phyloP scores from a whole-genome alignment of 768 basidiomycete genomes.

The Hypholoma fasciculare region DNA sequence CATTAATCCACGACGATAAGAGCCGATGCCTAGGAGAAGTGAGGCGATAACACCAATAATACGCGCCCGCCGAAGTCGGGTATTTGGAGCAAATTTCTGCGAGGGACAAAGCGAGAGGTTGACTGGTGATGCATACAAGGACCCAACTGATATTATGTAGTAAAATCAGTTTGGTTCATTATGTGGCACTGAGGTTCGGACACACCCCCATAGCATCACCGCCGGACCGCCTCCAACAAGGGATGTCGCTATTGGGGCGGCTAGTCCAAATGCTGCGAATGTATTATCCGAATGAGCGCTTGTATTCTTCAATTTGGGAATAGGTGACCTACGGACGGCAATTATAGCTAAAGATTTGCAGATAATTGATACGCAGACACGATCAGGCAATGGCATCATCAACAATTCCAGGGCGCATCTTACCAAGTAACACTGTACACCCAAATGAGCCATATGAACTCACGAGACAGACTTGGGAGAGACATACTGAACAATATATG shows the following conservation, averaged over 20 bases:
- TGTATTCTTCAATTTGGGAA: not conserved
- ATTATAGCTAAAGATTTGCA: conserved; percentile 45
- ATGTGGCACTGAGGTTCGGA: not conserved
- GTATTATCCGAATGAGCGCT: not conserved
- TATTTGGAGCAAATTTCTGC: conserved; percentile 63
- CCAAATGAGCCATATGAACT: not conserved
- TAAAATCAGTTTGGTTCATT: not conserved
- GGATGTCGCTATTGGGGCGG: conserved; percentile 56
- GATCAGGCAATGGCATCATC: not conserved
- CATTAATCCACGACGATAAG: conserved; percentile 63
- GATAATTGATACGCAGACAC: too few relatives aligned
- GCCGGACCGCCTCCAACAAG: conserved; percentile 55
- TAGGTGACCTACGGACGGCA: conserved; percentile 52
- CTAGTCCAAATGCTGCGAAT: conserved; percentile 50
- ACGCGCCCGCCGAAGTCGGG: conserved; percentile 61
- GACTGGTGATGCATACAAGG: conserved; percentile 47
- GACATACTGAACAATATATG: conserved; percentile 57
- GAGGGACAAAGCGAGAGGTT: conserved; percentile 51
- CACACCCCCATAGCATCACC: conserved; percentile 60
- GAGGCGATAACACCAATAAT: conserved; percentile 68
- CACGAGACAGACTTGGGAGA: not conserved
- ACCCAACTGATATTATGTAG: conserved; percentile 40
- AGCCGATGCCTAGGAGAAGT: conserved; percentile 51
- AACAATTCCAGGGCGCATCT: not conserved
- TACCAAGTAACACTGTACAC: conserved; percentile 49